Percentiles rank a stretch among this genome's conserved stretches.
These are phyloP conservation scores for Thymus quinquecostatus DNA, from an alignment of 257 asterid genomes.

Conservation along the genomic window DNA sequence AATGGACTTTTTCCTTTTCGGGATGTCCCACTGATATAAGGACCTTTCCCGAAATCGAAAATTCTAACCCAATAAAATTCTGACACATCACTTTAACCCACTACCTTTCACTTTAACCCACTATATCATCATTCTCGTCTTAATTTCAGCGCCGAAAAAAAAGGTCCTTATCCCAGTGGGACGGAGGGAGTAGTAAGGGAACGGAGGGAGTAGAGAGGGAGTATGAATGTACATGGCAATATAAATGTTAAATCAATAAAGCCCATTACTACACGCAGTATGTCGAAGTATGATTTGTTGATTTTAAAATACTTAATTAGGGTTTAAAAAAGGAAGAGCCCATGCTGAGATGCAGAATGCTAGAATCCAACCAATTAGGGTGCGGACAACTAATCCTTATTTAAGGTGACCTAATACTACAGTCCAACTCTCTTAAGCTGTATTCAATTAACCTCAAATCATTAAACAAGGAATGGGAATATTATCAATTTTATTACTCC, in stretches of 20 bases:
- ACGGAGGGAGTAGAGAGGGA: no score
- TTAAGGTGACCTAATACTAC: conserved; percentile 20
- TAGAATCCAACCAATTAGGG: not conserved
- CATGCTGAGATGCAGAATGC: conserved; percentile 26
- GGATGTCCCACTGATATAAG: no score
- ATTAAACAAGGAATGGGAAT: not conserved
- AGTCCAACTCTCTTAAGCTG: conserved; percentile 4
- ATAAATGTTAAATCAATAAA: not conserved
- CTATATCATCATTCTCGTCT: no score
- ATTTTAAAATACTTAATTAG: not conserved
- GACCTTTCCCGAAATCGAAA: no score
- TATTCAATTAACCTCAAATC: not conserved
- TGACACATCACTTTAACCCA: no score
- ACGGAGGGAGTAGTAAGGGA: no score
- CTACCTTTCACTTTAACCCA: no score
- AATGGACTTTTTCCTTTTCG: no score
- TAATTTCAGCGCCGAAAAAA: no score
- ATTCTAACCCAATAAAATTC: no score
- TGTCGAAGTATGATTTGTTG: not conserved
- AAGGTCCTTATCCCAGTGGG: no score
- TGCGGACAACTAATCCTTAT: not conserved
- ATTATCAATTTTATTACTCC: not conserved
- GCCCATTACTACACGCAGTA: not conserved
- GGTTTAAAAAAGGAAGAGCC: not conserved
- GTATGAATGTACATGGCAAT: not conserved